Evolutionary conservation across 2,329 filamentous ascomycete genomes (phyloP).

Genomic region (Penicillium palitans): DNA sequence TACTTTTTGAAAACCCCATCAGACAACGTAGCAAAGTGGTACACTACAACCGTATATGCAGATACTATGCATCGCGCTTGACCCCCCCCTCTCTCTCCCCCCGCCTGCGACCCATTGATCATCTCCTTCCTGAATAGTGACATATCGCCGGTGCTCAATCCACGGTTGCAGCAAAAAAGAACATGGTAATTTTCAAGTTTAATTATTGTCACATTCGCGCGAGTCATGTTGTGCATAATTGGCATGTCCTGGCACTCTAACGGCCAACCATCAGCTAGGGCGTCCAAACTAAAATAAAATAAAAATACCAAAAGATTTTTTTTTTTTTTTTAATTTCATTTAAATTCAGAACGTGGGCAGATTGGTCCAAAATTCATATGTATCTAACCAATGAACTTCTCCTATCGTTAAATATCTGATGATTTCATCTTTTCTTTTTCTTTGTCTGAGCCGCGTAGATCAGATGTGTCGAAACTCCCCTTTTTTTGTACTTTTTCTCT

Average conservation of each 20-base stretch:
- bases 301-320: too few relatives aligned
- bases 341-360: constrained; percentile 4
- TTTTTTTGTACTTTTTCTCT: not conserved
- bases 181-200: not conserved
- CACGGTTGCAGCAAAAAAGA: not conserved
- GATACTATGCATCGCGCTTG: not conserved
- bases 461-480: constrained; percentile 9
- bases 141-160: not conserved
- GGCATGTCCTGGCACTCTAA: not conserved
- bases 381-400: not conserved
- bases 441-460: constrained; percentile 14
- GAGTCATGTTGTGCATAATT: constrained; percentile 13
- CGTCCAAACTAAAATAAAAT: not conserved
- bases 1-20: too few relatives aligned
- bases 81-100: not conserved
- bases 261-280: not conserved
- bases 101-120: not conserved
- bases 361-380: constrained; percentile 13
- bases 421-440: constrained; percentile 4
- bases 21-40: too few relatives aligned
- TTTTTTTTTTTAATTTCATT: not conserved
- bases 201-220: constrained; percentile 6
- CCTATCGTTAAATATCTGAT: constrained; percentile 4
- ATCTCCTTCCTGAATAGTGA: constrained; percentile 1
- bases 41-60: not conserved